A percentile compares a stretch with the other conserved stretches of the same genome.
Conservation (phyloP, 2,329 filamentous ascomycete species). For the Tolypocladium inflatum region DNA sequence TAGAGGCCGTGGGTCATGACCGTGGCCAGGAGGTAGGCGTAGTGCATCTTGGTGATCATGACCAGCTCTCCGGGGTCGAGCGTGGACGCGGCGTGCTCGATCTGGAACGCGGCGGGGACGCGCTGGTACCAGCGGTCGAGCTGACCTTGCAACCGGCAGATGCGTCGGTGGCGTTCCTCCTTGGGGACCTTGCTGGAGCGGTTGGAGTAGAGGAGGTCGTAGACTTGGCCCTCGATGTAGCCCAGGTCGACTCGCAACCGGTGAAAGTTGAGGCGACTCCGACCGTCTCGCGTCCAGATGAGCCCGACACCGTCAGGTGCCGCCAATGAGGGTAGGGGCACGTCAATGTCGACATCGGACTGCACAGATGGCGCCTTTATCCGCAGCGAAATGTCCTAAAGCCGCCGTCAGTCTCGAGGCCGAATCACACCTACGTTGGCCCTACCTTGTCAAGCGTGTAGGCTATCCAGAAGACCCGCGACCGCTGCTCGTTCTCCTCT, state of each 20-base stretch:
- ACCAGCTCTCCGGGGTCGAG: constrained; percentile 18
- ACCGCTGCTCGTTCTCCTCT: constrained; percentile 22
- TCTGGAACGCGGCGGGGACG: constrained; percentile 21
- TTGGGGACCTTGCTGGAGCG: constrained; percentile 15
- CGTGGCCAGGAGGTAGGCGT: constrained; percentile 25
- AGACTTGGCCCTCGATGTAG: constrained; percentile 29
- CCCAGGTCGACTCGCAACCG: constrained; percentile 28
- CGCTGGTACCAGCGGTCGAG: constrained; percentile 26
- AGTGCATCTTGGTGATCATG: constrained; percentile 27
- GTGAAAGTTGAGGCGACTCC: constrained; percentile 25
- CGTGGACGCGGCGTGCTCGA: constrained; percentile 20
- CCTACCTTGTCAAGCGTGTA: constrained; percentile 30
- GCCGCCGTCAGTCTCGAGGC: constrained; percentile 7
- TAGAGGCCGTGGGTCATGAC: constrained; percentile 29
- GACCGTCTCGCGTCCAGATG: constrained; percentile 23
- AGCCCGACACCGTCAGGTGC: constrained; percentile 21
- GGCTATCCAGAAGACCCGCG: constrained; percentile 30
- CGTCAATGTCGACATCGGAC: constrained; percentile 28
- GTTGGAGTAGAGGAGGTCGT: constrained; percentile 27
- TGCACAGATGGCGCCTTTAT: constrained; percentile 27
- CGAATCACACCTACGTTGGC: accelerated
- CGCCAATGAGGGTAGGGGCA: constrained; percentile 22
- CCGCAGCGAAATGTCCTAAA: constrained; percentile 23
- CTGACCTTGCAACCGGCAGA: constrained; percentile 17
- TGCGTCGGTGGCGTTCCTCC: constrained; percentile 18